Evolutionary conservation across 768 basidiomycete species (phyloP).

Genomic region (Suillus americanus): DNA sequence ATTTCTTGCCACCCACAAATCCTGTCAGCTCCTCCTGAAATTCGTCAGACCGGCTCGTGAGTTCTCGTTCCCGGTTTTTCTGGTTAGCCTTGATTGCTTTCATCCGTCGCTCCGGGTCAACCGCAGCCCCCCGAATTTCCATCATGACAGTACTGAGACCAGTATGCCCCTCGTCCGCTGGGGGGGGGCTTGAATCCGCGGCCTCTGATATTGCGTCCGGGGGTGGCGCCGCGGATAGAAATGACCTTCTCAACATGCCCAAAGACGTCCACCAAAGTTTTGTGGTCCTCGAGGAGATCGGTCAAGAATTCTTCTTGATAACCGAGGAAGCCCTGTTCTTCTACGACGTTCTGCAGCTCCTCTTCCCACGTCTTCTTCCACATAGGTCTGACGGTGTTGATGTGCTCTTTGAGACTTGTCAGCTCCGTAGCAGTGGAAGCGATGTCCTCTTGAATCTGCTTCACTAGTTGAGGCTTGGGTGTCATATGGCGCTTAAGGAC

Average conservation of each 20-base stretch:
- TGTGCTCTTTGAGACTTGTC: conserved; percentile 76
- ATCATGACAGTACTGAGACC: conserved; percentile 81
- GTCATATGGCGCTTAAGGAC: conserved; percentile 86
- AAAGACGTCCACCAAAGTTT: conserved; percentile 81
- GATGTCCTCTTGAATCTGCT: conserved; percentile 71
- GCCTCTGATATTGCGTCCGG: conserved; percentile 38
- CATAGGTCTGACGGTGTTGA: conserved; percentile 88
- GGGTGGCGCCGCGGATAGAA: conserved; percentile 54
- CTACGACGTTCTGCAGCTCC: conserved; percentile 93
- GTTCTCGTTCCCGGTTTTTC: conserved; percentile 74
- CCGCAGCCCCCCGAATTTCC: conserved; percentile 81
- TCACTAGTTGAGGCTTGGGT: conserved; percentile 73
- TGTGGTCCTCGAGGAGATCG: conserved; percentile 90
- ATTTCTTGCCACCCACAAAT: conserved; percentile 84
- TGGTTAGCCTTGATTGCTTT: conserved; percentile 92
- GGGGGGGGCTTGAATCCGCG: conserved; percentile 63
- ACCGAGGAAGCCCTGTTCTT: conserved; percentile 92
- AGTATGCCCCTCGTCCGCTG: conserved; percentile 63
- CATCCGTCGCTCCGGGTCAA: conserved; percentile 81
- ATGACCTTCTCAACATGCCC: conserved; percentile 91
- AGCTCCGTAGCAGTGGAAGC: conserved; percentile 65
- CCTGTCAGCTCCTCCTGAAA: conserved; percentile 81
- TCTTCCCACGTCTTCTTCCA: conserved; percentile 99
- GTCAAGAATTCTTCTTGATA: conserved; percentile 90
- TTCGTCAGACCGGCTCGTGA: conserved; percentile 72